phyloP scores from a whole-genome alignment of 768 basidiomycete species.

The Wakefieldia striispora region DNA sequence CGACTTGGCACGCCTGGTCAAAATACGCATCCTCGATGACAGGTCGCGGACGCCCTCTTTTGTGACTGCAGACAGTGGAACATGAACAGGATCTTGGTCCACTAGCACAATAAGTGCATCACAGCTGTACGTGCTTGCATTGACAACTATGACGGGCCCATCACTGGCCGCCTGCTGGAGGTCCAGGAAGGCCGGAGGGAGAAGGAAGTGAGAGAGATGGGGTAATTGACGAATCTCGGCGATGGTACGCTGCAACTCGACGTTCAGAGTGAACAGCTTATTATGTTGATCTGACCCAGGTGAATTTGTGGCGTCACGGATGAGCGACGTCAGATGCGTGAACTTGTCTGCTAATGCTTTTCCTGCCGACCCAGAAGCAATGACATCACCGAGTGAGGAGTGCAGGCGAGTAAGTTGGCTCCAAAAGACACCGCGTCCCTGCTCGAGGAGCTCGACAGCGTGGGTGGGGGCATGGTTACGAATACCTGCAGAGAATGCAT shows the following conservation, averaged over 20 bases:
- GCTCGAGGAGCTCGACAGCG: too few relatives aligned
- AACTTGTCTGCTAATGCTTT: not conserved
- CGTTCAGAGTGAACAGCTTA: not conserved
- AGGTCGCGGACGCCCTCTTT: not conserved
- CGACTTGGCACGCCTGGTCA: not conserved
- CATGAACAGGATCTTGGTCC: not conserved
- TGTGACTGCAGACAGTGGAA: constrained; percentile 1
- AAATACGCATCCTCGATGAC: not conserved
- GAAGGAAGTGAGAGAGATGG: constrained; percentile 26
- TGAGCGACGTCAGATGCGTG: constrained; percentile 4
- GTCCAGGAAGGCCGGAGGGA: constrained; percentile 11
- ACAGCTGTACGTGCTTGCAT: constrained; percentile 24
- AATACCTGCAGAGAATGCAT: too few relatives aligned
- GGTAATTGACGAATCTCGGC: constrained; percentile 11
- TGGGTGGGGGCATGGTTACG: too few relatives aligned
- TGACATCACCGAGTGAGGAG: not conserved
- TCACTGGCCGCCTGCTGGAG: constrained; percentile 14
- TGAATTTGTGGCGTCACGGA: not conserved
- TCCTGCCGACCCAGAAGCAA: not conserved
- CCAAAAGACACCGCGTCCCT: too few relatives aligned
- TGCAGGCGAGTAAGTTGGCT: not conserved
- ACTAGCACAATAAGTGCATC: constrained; percentile 32
- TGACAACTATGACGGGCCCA: constrained; percentile 33
- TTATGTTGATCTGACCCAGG: not conserved
- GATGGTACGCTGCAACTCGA: constrained; percentile 3